Conservation (phyloP, 2,329 filamentous ascomycete genomes). For the Xylogone sp. region DNA sequence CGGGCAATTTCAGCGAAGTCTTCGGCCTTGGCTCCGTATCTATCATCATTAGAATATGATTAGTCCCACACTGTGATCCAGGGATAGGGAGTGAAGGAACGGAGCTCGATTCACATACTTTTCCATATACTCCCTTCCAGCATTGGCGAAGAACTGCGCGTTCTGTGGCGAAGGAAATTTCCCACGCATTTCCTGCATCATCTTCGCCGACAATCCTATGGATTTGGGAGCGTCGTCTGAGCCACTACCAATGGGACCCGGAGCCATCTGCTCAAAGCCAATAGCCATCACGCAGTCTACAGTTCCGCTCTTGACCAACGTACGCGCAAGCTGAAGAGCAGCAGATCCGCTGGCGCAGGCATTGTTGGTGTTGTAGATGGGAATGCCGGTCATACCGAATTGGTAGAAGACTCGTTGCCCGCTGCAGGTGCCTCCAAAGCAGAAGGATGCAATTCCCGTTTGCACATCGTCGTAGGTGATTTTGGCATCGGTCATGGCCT, state of each 20-base stretch:
- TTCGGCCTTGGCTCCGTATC: constrained; percentile 72
- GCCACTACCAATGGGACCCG: constrained; percentile 13
- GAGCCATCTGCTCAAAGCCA: constrained; percentile 23
- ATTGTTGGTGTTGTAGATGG: constrained; percentile 24
- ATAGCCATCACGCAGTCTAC: constrained; percentile 21
- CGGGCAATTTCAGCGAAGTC: constrained; percentile 92
- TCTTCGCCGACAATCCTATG: constrained; percentile 5
- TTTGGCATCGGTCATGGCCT: constrained; percentile 78
- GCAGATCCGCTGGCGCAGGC: constrained; percentile 20
- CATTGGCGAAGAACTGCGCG: constrained; percentile 91
- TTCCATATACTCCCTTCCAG: constrained; percentile 88
- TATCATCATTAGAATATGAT: constrained; percentile 27
- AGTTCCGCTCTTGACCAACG: constrained; percentile 13
- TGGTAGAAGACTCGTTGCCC: constrained; percentile 24
- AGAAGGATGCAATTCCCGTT: background rate
- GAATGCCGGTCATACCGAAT: constrained; percentile 23
- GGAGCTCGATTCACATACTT: background rate
- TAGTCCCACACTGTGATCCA: background rate
- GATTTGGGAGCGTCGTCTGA: constrained; percentile 13
- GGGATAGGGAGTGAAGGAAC: background rate
- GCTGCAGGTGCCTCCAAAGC: background rate
- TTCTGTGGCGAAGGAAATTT: background rate
- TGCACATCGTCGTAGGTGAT: constrained; percentile 95
- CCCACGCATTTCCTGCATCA: constrained; percentile 9
- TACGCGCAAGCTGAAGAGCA: constrained; percentile 18